Evolutionary conservation across 306 rosid genomes (phyloP).

Genomic region (Cicer pinnatifidum): DNA sequence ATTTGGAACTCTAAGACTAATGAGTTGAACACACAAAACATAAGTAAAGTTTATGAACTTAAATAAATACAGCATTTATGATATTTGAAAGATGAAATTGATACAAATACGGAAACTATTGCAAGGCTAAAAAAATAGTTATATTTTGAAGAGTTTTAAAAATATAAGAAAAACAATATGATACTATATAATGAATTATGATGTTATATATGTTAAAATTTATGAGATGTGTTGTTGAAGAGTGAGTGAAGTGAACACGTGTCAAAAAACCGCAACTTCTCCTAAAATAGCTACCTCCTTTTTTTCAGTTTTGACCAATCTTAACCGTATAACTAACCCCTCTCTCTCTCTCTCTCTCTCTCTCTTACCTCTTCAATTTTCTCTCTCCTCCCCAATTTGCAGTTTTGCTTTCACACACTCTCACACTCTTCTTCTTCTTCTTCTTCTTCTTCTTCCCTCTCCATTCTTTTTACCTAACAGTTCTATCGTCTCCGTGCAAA

Average conservation of each 20-base stretch:
- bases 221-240: not conserved
- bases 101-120: too few species aligned
- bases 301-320: constrained; percentile 55
- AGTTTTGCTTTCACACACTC: constrained; percentile 4
- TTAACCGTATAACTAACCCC: constrained; percentile 25
- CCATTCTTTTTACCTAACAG: not conserved
- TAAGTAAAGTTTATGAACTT: too few species aligned
- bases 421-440: not conserved
- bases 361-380: constrained; percentile 8
- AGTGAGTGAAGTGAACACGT: constrained; percentile 23
- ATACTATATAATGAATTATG: too few species aligned
- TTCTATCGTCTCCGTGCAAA: constrained; percentile 48
- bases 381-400: constrained; percentile 31
- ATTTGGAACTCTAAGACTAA: too few species aligned
- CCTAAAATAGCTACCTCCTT: constrained; percentile 67
- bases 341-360: not conserved
- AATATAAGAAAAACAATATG: too few species aligned
- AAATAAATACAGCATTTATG: too few species aligned
- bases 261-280: constrained; percentile 53
- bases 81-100: too few species aligned
- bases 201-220: too few species aligned
- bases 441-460: not conserved
- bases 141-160: too few species aligned
- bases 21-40: too few species aligned
- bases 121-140: too few species aligned